These are phyloP conservation scores for Heritiera fomes DNA, from an alignment of 345 rosid genomes.

Conservation along the genomic window DNA sequence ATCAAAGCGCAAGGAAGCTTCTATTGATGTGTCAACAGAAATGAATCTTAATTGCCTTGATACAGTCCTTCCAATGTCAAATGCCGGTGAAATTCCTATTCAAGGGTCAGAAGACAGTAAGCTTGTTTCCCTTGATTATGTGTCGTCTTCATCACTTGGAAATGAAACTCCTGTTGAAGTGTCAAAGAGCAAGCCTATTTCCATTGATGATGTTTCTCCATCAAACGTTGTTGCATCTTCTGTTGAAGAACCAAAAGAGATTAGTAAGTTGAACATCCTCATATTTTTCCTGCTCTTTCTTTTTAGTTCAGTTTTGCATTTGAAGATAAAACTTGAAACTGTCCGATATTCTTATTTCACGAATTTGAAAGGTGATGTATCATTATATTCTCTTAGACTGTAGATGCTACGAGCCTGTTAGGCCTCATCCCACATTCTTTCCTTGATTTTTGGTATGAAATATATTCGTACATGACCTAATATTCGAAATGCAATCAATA, in stretches of 20 bases:
- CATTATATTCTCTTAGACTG: neutral
- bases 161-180: constrained; percentile 19
- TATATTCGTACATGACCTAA: too few species aligned
- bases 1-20: constrained; percentile 26
- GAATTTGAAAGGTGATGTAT: neutral
- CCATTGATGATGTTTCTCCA: constrained; percentile 19
- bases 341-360: neutral
- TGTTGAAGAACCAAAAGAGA: constrained; percentile 40
- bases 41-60: constrained; percentile 26
- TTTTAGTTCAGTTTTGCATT: neutral
- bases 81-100: constrained; percentile 30
- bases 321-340: neutral
- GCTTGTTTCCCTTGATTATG: constrained; percentile 23
- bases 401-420: neutral
- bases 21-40: constrained; percentile 32
- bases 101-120: constrained; percentile 32
- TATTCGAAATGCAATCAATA: neutral
- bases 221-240: constrained; percentile 20
- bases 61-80: constrained; percentile 27
- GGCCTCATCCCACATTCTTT: neutral
- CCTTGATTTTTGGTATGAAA: neutral
- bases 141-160: constrained; percentile 12
- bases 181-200: constrained; percentile 17
- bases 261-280: constrained; percentile 48
- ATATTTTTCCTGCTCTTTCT: neutral